Conservation (phyloP, 1,284 basidiomycete species). For the Cutaneotrichosporon cavernicola region DNA sequence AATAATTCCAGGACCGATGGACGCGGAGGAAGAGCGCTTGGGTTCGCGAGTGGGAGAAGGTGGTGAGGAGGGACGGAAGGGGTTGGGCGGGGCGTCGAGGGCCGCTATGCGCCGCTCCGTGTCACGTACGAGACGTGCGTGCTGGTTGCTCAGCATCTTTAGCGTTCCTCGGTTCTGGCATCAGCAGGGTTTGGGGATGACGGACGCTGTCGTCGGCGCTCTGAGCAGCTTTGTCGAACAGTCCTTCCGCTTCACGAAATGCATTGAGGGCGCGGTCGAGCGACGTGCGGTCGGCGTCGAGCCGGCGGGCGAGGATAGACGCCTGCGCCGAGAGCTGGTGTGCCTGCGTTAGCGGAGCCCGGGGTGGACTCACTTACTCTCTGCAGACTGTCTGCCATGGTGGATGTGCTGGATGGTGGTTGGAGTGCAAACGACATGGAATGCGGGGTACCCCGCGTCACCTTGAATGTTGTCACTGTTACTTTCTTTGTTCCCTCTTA, state of each 20-base stretch:
- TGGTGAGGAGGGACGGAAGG: not conserved
- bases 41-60: not conserved
- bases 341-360: conserved; percentile 28
- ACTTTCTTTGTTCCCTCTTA: not conserved
- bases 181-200: not conserved
- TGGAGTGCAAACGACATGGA: not conserved
- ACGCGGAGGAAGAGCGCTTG: not conserved
- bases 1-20: not conserved
- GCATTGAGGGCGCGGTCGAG: conserved; percentile 34
- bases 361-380: conserved; percentile 15
- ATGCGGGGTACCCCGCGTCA: conserved; percentile 15
- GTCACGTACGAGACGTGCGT: conserved; percentile 46
- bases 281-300: conserved; percentile 21
- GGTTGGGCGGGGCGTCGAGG: not conserved
- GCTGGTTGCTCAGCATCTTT: conserved; percentile 44
- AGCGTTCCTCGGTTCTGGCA: conserved; percentile 32
- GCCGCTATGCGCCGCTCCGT: conserved; percentile 41
- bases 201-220: conserved; percentile 26
- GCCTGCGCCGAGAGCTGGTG: conserved; percentile 48
- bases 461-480: not conserved
- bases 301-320: conserved; percentile 29
- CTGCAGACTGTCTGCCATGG: conserved; percentile 27
- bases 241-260: conserved; percentile 43
- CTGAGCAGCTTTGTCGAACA: conserved; percentile 37
- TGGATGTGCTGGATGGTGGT: conserved; percentile 7